Evolutionary conservation across 2,329 filamentous ascomycete genomes (phyloP).

Genomic region (Talaromyces sp.): DNA sequence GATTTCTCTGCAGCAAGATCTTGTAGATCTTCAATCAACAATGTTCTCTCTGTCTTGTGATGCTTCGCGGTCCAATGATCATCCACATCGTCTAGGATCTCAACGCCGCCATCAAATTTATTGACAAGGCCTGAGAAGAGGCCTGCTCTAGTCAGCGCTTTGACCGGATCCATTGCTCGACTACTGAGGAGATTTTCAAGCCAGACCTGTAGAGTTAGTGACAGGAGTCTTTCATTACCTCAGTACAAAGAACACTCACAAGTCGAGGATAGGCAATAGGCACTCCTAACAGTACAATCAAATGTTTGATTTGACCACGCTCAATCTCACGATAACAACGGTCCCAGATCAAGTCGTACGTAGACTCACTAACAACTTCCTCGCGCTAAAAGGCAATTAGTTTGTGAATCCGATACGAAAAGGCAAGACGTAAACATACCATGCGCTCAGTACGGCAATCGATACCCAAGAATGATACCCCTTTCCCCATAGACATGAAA

Average conservation of each 20-base stretch:
- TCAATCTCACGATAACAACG: conserved; percentile 75
- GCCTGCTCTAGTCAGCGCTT: conserved; percentile 77
- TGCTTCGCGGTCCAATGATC: conserved; percentile 97
- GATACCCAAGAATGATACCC: conserved; percentile 75
- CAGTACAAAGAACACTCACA: conserved; percentile 45
- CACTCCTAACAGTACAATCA: conserved; percentile 81
- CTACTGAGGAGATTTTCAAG: conserved; percentile 71
- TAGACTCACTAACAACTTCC: conserved; percentile 72
- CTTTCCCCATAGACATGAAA: conserved; percentile 75
- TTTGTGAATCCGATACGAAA: background rate
- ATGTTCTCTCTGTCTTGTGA: conserved; percentile 83
- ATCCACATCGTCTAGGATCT: conserved; percentile 86
- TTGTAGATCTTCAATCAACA: conserved; percentile 84
- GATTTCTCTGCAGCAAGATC: conserved; percentile 90
- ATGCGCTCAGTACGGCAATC: conserved; percentile 90
- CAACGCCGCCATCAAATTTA: conserved; percentile 84
- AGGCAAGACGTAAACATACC: conserved; percentile 29
- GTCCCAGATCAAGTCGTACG: conserved; percentile 82
- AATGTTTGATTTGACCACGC: conserved; percentile 79
- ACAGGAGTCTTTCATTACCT: no score
- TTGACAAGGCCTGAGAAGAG: conserved; percentile 76
- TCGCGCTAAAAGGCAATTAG: conserved; percentile 49
- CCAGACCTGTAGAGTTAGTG: conserved; percentile 51
- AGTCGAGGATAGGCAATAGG: conserved; percentile 75
- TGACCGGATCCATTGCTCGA: conserved; percentile 78